These are phyloP conservation scores for Hemileia vastatrix DNA, from an alignment of 1,284 basidiomycete species.

Conservation along the genomic window DNA sequence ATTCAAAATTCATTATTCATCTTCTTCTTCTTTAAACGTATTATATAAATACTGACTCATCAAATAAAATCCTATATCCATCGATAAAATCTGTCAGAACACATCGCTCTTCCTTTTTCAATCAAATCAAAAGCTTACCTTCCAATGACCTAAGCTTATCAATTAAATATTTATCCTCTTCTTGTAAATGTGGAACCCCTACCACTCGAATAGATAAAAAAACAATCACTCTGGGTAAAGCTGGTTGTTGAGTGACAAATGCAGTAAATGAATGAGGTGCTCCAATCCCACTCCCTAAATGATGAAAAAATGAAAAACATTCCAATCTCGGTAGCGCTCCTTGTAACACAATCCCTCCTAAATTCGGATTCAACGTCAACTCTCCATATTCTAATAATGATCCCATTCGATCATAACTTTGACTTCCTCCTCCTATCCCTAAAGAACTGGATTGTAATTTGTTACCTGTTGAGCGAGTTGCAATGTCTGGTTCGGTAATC, in stretches of 20 bases:
- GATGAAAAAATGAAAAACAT: slow-evolving; percentile 26
- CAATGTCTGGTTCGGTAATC: too few species aligned
- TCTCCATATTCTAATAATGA: not conserved
- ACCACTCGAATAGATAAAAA: slow-evolving; percentile 55
- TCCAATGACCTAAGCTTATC: slow-evolving; percentile 52
- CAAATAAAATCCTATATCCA: slow-evolving; percentile 9
- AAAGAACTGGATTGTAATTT: too few species aligned
- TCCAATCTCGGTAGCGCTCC: slow-evolving; percentile 17
- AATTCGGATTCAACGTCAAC: slow-evolving; percentile 11
- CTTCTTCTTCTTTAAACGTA: not conserved
- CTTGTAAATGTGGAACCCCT: slow-evolving; percentile 49
- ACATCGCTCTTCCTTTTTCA: not conserved
- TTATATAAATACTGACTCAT: slow-evolving; percentile 3
- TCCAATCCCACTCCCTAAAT: slow-evolving; percentile 24
- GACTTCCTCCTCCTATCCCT: too few species aligned
- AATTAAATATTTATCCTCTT: slow-evolving; percentile 52
- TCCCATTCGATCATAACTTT: too few species aligned
- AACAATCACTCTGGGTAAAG: slow-evolving; percentile 40
- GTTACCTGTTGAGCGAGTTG: too few species aligned
- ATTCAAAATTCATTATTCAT: not conserved
- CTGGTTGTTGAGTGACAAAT: slow-evolving; percentile 28
- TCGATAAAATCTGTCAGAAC: not conserved
- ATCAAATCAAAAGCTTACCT: slow-evolving; percentile 40
- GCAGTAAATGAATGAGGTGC: slow-evolving; percentile 31
- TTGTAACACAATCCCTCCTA: not conserved